Evolutionary conservation across 139 green algal genomes (phyloP).

Genomic region (Trebouxia sp.): DNA sequence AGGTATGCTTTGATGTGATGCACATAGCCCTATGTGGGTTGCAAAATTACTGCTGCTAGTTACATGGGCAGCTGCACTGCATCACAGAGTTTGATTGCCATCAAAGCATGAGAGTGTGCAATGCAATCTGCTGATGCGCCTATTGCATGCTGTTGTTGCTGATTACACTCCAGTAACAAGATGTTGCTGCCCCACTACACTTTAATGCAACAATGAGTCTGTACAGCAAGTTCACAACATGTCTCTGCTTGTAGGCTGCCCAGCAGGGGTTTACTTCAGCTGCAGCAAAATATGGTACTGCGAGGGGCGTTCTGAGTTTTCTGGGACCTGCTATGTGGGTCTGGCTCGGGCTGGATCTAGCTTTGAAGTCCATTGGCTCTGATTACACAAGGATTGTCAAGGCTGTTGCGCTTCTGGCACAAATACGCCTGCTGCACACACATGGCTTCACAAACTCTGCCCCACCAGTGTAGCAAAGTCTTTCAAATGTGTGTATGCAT

Average conservation of each 20-base stretch:
- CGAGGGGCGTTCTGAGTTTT: constrained; percentile 62
- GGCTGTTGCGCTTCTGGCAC: constrained; percentile 75
- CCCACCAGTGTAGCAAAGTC: not conserved
- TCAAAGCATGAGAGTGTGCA: no score
- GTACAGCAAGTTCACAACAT: not conserved
- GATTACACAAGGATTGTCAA: constrained; percentile 76
- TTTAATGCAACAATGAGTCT: not conserved
- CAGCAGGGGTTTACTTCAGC: constrained; percentile 54
- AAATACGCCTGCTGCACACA: constrained; percentile 65
- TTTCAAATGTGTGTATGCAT: not conserved
- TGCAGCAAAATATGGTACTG: constrained; percentile 62
- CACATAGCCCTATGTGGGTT: no score
- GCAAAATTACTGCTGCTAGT: no score
- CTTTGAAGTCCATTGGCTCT: constrained; percentile 69
- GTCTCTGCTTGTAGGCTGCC: constrained; percentile 47
- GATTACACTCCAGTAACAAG: no score
- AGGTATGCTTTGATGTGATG: constrained; percentile 32
- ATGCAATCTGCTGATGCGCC: no score
- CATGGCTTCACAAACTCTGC: constrained; percentile 38
- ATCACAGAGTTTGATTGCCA: no score
- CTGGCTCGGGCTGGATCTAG: constrained; percentile 76
- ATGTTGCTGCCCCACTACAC: no score
- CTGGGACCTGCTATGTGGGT: constrained; percentile 81
- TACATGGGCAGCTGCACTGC: no score
- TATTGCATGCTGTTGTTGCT: no score